phyloP scores from a whole-genome alignment of 2,329 filamentous ascomycete genomes.

The Microdochium bolleyi region DNA sequence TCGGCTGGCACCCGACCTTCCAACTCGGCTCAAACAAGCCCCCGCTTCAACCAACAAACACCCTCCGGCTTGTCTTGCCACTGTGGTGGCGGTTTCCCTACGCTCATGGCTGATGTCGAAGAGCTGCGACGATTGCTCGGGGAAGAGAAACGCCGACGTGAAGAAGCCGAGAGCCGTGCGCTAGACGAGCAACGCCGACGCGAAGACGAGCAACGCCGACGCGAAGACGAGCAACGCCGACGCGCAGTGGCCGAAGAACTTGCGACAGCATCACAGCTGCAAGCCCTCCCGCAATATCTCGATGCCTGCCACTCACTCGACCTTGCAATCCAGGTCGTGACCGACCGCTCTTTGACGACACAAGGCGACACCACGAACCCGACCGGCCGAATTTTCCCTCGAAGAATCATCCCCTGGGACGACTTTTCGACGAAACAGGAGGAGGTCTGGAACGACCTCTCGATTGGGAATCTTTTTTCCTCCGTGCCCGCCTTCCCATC shows the following conservation, averaged over 20 bases:
- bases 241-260: slow-evolving; percentile 16
- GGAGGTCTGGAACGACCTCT: slow-evolving; percentile 20
- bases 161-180: slow-evolving; percentile 9
- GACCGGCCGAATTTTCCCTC: too few relatives aligned
- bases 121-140: neutral
- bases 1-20: neutral
- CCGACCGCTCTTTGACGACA: too few relatives aligned
- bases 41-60: neutral
- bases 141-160: slow-evolving; percentile 14
- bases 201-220: neutral
- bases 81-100: neutral
- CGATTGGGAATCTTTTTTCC: slow-evolving; percentile 12
- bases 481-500: slow-evolving; percentile 21
- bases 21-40: too few relatives aligned
- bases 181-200: neutral
- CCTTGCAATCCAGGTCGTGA: too few relatives aligned
- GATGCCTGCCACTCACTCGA: too few relatives aligned
- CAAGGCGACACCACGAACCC: too few relatives aligned
- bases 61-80: neutral
- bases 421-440: slow-evolving; percentile 21
- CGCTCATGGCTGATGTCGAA: neutral
- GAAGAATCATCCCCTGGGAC: slow-evolving; percentile 25
- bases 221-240: slow-evolving; percentile 10
- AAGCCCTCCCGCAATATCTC: too few relatives aligned
- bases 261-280: slow-evolving; percentile 9